A percentile compares a stretch with the other conserved stretches of the same genome.
These are phyloP conservation scores for Cladosporium austrohemisphaericum DNA, from an alignment of 2,329 filamentous ascomycete species.

Conservation along the genomic window DNA sequence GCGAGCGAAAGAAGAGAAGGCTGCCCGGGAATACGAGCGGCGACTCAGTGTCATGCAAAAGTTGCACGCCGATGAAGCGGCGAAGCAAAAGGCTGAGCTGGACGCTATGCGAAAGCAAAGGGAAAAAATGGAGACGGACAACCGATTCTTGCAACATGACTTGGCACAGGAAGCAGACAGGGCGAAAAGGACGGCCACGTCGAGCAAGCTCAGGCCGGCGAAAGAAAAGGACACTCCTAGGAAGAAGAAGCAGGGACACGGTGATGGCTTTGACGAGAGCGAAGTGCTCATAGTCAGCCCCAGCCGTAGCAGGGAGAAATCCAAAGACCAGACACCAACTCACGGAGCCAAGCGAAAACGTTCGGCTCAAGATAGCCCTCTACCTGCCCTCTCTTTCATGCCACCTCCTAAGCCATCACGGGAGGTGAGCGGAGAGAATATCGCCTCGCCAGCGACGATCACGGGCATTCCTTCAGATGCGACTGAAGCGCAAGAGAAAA, in stretches of 20 bases:
- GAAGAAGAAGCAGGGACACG: slow-evolving; percentile 30
- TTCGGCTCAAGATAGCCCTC: slow-evolving; percentile 60
- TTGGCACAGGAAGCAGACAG: slow-evolving; percentile 58
- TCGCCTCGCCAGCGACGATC: neutral
- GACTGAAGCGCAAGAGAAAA: slow-evolving; percentile 17
- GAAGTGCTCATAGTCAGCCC: slow-evolving; percentile 44
- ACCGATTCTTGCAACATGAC: slow-evolving; percentile 70
- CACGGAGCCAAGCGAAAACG: slow-evolving; percentile 66
- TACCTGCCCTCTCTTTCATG: slow-evolving; percentile 44
- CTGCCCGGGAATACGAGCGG: slow-evolving; percentile 59
- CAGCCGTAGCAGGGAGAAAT: slow-evolving; percentile 41
- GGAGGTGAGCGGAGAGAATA: slow-evolving; percentile 4
- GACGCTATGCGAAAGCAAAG: slow-evolving; percentile 64
- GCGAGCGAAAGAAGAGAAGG: slow-evolving; percentile 64
- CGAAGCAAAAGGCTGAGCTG: slow-evolving; percentile 60
- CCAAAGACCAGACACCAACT: slow-evolving; percentile 58
- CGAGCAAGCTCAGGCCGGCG: slow-evolving; percentile 16
- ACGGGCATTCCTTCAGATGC: neutral
- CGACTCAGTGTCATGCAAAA: slow-evolving; percentile 61
- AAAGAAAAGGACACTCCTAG: slow-evolving; percentile 27
- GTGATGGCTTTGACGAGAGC: slow-evolving; percentile 74
- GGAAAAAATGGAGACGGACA: slow-evolving; percentile 63
- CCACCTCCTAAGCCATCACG: slow-evolving; percentile 17
- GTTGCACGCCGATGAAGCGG: slow-evolving; percentile 60
- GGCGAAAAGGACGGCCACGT: slow-evolving; percentile 44